Evolutionary conservation across 768 basidiomycete species (phyloP).

Genomic region (Leccinellum rugosiceps): DNA sequence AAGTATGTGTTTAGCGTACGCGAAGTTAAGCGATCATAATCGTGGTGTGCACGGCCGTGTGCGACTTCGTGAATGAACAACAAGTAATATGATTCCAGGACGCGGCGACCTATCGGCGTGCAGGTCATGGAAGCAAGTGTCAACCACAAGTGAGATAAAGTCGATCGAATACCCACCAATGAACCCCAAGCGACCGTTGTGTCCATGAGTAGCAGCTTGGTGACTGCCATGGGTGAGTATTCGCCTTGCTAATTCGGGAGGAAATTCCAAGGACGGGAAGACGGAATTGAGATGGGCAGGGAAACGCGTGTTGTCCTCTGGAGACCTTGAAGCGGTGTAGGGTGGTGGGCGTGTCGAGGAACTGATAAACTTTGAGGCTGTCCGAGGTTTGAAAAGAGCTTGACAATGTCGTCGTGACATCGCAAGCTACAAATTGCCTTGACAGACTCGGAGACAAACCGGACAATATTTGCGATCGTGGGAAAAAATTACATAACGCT

Average conservation of each 20-base stretch:
- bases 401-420: constrained; percentile 20
- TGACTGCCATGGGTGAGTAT: constrained; percentile 80
- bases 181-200: constrained; percentile 71
- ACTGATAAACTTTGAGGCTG: not conserved
- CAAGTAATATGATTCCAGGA: constrained; percentile 70
- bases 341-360: constrained; percentile 14
- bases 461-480: too few relatives aligned
- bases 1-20: constrained; percentile 65
- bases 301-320: constrained; percentile 28
- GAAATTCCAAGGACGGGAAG: constrained; percentile 67
- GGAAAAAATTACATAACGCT: too few relatives aligned
- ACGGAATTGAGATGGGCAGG: constrained; percentile 58
- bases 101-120: constrained; percentile 59
- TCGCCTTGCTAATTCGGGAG: constrained; percentile 65
- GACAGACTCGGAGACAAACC: too few relatives aligned
- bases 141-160: not conserved
- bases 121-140: not conserved
- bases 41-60: constrained; percentile 44
- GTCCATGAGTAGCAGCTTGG: constrained; percentile 57
- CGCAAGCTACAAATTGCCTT: not conserved
- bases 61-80: constrained; percentile 64
- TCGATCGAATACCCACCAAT: constrained; percentile 46
- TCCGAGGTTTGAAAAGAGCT: constrained; percentile 15
- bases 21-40: constrained; percentile 55
- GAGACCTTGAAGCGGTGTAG: not conserved